Conservation (phyloP, 768 basidiomycete genomes). For the Tricholoma furcatifolium region DNA sequence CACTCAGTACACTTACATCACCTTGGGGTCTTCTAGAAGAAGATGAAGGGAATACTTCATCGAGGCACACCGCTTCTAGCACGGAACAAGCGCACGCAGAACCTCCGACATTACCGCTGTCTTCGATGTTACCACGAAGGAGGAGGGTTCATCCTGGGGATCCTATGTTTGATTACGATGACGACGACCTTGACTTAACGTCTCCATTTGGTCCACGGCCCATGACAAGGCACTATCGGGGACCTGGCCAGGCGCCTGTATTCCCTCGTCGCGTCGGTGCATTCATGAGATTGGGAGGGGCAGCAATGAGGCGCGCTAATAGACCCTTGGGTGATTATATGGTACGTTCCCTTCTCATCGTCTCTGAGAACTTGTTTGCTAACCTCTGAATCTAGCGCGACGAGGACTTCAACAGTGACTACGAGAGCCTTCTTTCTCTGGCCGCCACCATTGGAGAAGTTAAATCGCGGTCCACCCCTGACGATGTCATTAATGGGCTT, state of each 20-base stretch:
- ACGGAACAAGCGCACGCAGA: neutral
- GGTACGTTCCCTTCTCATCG: conserved; percentile 35
- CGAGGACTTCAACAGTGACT: conserved; percentile 74
- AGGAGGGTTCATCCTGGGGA: neutral
- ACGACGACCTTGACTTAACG: conserved; percentile 1
- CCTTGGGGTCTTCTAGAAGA: conserved; percentile 15
- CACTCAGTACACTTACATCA: neutral
- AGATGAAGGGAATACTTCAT: neutral
- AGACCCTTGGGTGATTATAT: conserved; percentile 45
- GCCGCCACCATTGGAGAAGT: conserved; percentile 66
- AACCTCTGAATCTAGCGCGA: conserved; percentile 50
- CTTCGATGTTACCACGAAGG: neutral
- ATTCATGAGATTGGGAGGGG: conserved; percentile 10
- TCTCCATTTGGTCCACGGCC: neutral
- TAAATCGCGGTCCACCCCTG: conserved; percentile 62
- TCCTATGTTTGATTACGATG: conserved; percentile 1
- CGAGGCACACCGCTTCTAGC: neutral
- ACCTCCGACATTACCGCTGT: neutral
- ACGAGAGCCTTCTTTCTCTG: conserved; percentile 64
- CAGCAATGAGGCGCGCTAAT: conserved; percentile 14
- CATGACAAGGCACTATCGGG: conserved; percentile 8
- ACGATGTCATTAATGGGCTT: conserved; percentile 55
- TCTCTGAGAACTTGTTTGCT: conserved; percentile 5
- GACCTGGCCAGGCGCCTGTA: conserved; percentile 11
- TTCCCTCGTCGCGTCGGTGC: conserved; percentile 16